phyloP scores from a whole-genome alignment of 495 filamentous ascomycete genomes.

The Penicillium canescens region DNA sequence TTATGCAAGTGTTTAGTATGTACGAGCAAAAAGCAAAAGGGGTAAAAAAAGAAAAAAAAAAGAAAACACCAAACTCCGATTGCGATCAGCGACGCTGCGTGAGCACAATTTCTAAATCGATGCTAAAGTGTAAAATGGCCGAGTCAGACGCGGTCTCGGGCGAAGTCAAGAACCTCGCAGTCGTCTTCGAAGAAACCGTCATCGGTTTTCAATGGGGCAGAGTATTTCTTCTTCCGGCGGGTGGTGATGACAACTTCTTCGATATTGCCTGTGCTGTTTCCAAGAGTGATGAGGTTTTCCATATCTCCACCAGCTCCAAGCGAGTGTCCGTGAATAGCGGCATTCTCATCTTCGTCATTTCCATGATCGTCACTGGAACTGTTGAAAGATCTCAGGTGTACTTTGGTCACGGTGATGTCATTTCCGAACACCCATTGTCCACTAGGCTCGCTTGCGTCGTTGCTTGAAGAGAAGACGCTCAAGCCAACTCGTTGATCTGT shows the following conservation, averaged over 20 bases:
- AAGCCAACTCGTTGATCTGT: slow-evolving; percentile 77
- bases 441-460: slow-evolving; percentile 20
- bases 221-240: slow-evolving; percentile 59
- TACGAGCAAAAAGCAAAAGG: background rate
- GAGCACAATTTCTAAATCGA: slow-evolving; percentile 23
- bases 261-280: slow-evolving; percentile 64
- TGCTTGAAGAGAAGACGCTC: slow-evolving; percentile 52
- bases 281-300: slow-evolving; percentile 52
- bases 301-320: slow-evolving; percentile 43
- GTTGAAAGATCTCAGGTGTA: slow-evolving; percentile 57
- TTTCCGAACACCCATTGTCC: slow-evolving; percentile 73
- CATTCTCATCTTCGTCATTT: slow-evolving; percentile 49
- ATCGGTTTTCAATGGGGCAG: slow-evolving; percentile 50
- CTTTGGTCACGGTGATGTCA: slow-evolving; percentile 56
- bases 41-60: slow-evolving; percentile 3
- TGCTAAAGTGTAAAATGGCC: slow-evolving; percentile 3
- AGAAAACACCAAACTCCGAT: slow-evolving; percentile 15
- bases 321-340: slow-evolving; percentile 36
- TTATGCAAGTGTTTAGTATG: slow-evolving; percentile 25
- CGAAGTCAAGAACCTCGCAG: slow-evolving; percentile 90
- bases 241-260: slow-evolving; percentile 83
- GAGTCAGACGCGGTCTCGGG: slow-evolving; percentile 73
- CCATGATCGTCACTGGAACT: slow-evolving; percentile 48
- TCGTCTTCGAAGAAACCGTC: slow-evolving; percentile 95
- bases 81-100: slow-evolving; percentile 20